A percentile compares a stretch with the other conserved stretches of the same genome.
These are phyloP conservation scores for Chlamydomonas asymmetrica DNA, from an alignment of 139 green algal genomes.

Conservation along the genomic window DNA sequence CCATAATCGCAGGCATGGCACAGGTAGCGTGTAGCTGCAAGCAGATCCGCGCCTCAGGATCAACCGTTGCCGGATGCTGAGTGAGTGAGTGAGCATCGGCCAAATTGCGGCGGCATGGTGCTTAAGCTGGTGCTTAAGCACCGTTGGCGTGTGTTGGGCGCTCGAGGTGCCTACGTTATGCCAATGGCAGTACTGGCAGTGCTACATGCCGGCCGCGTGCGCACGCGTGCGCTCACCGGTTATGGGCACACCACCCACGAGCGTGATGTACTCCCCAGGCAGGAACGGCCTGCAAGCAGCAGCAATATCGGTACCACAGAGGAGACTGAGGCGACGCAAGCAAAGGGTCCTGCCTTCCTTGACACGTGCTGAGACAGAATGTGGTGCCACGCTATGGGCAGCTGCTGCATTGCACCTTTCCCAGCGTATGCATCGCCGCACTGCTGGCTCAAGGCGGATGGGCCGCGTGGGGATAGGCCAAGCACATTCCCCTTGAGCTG, in stretches of 20 bases:
- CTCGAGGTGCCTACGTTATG: too few relatives aligned
- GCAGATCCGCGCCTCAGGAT: neutral
- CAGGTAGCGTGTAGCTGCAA: neutral
- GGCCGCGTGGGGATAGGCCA: neutral
- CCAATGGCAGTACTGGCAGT: too few relatives aligned
- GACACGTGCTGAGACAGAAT: too few relatives aligned
- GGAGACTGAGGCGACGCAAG: too few relatives aligned
- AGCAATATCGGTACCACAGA: too few relatives aligned
- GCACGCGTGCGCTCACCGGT: neutral
- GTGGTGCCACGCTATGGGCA: too few relatives aligned
- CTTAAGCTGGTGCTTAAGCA: neutral
- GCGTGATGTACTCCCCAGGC: slow-evolving; percentile 22
- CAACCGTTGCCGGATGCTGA: neutral
- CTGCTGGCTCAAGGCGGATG: neutral
- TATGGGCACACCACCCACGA: too few relatives aligned
- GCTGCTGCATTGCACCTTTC: neutral
- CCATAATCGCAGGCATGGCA: neutral
- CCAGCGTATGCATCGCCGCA: too few relatives aligned
- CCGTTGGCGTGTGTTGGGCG: neutral
- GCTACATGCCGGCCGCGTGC: too few relatives aligned
- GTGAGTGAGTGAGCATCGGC: too few relatives aligned
- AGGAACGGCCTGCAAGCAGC: slow-evolving; percentile 17
- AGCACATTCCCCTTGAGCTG: neutral
- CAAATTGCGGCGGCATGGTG: neutral
- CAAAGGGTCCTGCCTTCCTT: too few relatives aligned